Conservation (phyloP, 192 early-diverging fungal genomes). For the Jimgerdemannia lactiflua region DNA sequence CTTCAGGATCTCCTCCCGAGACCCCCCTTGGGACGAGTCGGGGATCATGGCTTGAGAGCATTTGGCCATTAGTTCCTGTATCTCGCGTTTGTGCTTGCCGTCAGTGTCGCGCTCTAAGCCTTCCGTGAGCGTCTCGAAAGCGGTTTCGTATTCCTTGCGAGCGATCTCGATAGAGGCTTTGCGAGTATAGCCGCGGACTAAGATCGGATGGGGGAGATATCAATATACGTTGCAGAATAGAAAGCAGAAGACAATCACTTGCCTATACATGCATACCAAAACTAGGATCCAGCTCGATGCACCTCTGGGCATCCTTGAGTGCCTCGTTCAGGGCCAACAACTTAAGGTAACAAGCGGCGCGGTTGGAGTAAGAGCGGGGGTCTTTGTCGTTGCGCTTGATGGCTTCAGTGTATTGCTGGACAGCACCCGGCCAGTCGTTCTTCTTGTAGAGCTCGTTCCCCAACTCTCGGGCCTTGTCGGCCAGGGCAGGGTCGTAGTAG, state of each 20-base stretch:
- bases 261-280: conserved; percentile 49
- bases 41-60: conserved; percentile 75
- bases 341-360: conserved; percentile 95
- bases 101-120: conserved; percentile 82
- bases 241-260: not conserved
- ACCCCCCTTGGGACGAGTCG: conserved; percentile 43
- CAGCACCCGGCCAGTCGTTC: conserved; percentile 79
- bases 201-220: conserved; percentile 1
- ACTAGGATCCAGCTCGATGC: conserved; percentile 77
- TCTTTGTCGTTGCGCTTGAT: conserved; percentile 95
- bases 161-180: conserved; percentile 89
- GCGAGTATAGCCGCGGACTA: conserved; percentile 91
- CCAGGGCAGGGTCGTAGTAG: conserved; percentile 78
- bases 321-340: conserved; percentile 93
- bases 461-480: conserved; percentile 88
- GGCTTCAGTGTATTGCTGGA: conserved; percentile 92
- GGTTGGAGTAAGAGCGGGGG: conserved; percentile 91
- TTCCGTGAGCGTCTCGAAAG: conserved; percentile 75
- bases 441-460: conserved; percentile 96
- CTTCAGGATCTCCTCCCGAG: conserved; percentile 75
- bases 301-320: conserved; percentile 91
- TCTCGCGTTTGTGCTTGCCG: conserved; percentile 81
- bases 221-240: not conserved
- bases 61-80: conserved; percentile 78
- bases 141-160: conserved; percentile 86